A percentile compares a stretch with the other conserved stretches of the same genome.
Conservation (phyloP, 2,329 filamentous ascomycete genomes). For the Tolypocladium sp. region DNA sequence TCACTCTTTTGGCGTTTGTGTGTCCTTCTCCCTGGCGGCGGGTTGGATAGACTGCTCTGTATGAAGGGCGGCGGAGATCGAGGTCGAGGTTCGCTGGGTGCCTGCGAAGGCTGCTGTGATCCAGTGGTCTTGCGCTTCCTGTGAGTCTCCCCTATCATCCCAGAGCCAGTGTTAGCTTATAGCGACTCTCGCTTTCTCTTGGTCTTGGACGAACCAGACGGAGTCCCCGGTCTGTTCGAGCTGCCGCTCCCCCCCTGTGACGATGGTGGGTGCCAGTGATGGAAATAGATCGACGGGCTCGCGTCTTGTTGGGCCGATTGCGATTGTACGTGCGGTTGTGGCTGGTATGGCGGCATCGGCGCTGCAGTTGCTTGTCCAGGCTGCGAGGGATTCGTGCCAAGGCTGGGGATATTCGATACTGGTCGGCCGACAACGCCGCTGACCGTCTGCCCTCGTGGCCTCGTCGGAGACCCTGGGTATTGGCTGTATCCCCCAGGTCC, state of each 20-base stretch:
- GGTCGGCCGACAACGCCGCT: conserved; percentile 28
- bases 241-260: conserved; percentile 46
- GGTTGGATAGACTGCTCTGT: conserved; percentile 16
- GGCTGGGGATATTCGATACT: conserved; percentile 29
- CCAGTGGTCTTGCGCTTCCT: conserved; percentile 75
- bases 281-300: conserved; percentile 76
- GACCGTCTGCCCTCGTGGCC: conserved; percentile 41
- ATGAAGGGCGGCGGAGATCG: conserved; percentile 23
- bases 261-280: conserved; percentile 82
- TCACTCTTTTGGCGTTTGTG: conserved; percentile 28
- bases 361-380: conserved; percentile 15
- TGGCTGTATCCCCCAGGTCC: conserved; percentile 29
- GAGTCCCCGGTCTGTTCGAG: conserved; percentile 60
- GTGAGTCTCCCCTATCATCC: conserved; percentile 61
- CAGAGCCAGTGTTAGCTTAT: conserved; percentile 26
- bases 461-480: conserved; percentile 41
- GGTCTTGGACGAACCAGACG: conserved; percentile 60
- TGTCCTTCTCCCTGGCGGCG: conserved; percentile 13
- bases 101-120: conserved; percentile 14
- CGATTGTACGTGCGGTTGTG: conserved; percentile 38
- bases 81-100: conserved; percentile 18
- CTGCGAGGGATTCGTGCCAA: conserved; percentile 36
- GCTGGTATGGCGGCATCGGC: conserved; percentile 30
- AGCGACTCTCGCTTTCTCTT: conserved; percentile 37
- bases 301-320: conserved; percentile 52